Conservation (phyloP, 306 rosid genomes). For the Carpinus viminea region DNA sequence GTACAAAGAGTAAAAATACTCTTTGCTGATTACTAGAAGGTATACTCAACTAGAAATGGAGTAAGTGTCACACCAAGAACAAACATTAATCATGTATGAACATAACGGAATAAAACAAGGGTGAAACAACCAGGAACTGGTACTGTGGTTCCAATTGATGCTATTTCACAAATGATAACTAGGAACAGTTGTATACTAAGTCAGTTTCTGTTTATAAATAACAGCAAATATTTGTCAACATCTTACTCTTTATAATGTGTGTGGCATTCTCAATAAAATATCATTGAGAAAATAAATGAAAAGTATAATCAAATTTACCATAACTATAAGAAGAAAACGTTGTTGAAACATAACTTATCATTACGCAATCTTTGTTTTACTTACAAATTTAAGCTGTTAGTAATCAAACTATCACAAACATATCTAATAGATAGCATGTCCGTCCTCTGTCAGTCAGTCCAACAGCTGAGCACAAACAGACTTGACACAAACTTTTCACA, state of each 20-base stretch:
- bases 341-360: constrained; percentile 20
- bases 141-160: background rate
- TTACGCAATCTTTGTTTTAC: constrained; percentile 47
- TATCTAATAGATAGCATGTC: constrained; percentile 48
- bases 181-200: background rate
- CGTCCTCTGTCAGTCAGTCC: constrained; percentile 57
- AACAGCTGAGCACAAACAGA: constrained; percentile 86
- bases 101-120: background rate
- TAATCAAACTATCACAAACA: constrained; percentile 46
- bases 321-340: background rate
- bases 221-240: background rate
- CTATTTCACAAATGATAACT: background rate
- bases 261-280: background rate
- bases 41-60: background rate
- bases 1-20: too few relatives aligned
- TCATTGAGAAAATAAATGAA: background rate
- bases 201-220: background rate
- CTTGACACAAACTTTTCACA: constrained; percentile 43
- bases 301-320: background rate
- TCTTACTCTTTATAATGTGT: background rate
- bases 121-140: background rate
- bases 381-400: constrained; percentile 70
- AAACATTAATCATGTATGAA: background rate
- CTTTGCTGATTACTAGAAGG: background rate
- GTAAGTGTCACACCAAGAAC: background rate